These are phyloP conservation scores for Penstemon newberryi DNA, from an alignment of 257 asterid genomes.

Conservation along the genomic window DNA sequence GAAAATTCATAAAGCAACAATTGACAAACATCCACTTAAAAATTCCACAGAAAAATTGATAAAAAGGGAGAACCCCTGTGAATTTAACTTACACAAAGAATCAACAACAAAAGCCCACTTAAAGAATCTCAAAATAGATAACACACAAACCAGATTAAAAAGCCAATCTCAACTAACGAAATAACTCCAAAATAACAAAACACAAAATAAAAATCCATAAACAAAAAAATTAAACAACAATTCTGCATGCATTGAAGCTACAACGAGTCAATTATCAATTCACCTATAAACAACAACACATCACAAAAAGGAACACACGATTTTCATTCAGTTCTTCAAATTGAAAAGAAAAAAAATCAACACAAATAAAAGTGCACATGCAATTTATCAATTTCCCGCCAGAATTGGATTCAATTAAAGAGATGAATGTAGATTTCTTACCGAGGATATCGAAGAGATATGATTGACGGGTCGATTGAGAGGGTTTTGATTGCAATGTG, in stretches of 20 bases:
- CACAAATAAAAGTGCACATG: slow-evolving; percentile 25
- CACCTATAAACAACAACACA: slow-evolving; percentile 13
- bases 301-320: slow-evolving; percentile 1
- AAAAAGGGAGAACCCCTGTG: slow-evolving; percentile 14
- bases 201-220: background rate
- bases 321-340: slow-evolving; percentile 24
- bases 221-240: slow-evolving; percentile 13
- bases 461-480: slow-evolving; percentile 25
- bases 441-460: slow-evolving; percentile 26
- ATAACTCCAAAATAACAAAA: too few relatives aligned
- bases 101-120: slow-evolving; percentile 26
- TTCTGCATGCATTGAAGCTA: slow-evolving; percentile 45
- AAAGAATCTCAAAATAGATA: background rate
- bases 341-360: background rate
- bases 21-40: slow-evolving; percentile 26
- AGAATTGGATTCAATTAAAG: slow-evolving; percentile 25
- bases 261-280: slow-evolving; percentile 27
- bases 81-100: slow-evolving; percentile 12
- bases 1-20: slow-evolving; percentile 13
- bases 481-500: slow-evolving; percentile 42
- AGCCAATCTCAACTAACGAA: slow-evolving; percentile 23
- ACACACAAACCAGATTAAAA: background rate
- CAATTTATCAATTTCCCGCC: slow-evolving; percentile 39
- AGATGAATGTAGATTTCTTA: slow-evolving; percentile 27
- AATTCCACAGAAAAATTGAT: background rate